phyloP scores from a whole-genome alignment of 176 grass and related monocot genomes.

The Thinopyrum elongatum region DNA sequence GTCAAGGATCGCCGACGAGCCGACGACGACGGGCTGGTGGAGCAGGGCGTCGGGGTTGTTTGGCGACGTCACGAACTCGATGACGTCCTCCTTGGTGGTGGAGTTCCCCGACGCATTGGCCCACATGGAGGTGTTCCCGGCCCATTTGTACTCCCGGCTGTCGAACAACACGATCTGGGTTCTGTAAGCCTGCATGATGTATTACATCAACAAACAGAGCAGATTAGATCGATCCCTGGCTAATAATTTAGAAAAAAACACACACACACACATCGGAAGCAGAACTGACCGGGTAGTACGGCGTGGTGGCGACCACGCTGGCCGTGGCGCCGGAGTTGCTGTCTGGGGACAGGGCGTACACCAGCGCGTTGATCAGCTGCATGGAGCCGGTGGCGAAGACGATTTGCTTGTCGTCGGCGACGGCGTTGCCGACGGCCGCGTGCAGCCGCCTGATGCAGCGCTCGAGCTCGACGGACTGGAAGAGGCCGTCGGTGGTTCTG shows the following conservation, averaged over 20 bases:
- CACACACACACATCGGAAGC: too few species aligned
- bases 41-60: conserved; percentile 69
- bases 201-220: neutral
- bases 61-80: conserved; percentile 80
- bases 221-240: neutral
- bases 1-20: conserved; percentile 52
- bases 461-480: conserved; percentile 69
- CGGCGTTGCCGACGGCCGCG: conserved; percentile 51
- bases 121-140: conserved; percentile 44
- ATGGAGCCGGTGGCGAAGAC: conserved; percentile 42
- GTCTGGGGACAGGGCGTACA: conserved; percentile 57
- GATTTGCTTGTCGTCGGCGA: conserved; percentile 52
- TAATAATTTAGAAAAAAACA: neutral
- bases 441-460: conserved; percentile 55
- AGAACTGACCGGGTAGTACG: conserved; percentile 45
- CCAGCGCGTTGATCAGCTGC: conserved; percentile 70
- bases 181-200: conserved; percentile 38
- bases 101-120: conserved; percentile 29
- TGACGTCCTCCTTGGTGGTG: conserved; percentile 14
- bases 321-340: conserved; percentile 26
- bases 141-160: conserved; percentile 45
- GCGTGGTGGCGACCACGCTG: conserved; percentile 48
- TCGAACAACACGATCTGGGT: conserved; percentile 32
- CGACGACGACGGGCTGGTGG: conserved; percentile 33
- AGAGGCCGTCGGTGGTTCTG: neutral